Conservation (phyloP, 75 land plant species). For the Picea sitchensis region DNA sequence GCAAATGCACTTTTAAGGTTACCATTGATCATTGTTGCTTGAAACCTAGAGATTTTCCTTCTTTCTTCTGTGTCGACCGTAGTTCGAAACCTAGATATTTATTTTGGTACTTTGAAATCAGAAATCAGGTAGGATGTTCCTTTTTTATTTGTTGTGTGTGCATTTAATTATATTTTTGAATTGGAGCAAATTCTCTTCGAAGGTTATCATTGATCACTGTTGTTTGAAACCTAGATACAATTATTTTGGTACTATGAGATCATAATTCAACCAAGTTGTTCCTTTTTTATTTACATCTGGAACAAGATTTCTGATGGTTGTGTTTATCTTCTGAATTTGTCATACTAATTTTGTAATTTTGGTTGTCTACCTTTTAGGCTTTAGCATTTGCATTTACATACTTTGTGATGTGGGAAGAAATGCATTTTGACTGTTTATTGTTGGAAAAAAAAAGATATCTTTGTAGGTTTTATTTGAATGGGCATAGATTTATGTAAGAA, state of each 20-base stretch:
- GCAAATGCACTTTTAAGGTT: not conserved
- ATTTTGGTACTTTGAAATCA: not conserved
- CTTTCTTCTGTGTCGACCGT: too few species aligned
- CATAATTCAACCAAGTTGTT: not conserved
- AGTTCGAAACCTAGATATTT: not conserved
- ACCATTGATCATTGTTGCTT: not conserved
- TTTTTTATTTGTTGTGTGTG: not conserved
- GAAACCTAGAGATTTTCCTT: not conserved
- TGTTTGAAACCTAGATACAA: not conserved
- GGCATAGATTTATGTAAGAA: not conserved
- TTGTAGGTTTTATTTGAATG: not conserved
- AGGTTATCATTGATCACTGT: not conserved
- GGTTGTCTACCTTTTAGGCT: not conserved
- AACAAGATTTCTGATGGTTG: not conserved
- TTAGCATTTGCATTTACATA: not conserved
- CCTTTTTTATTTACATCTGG: not conserved
- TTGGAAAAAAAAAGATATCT: not conserved
- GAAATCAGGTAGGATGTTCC: not conserved
- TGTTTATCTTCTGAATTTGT: not conserved
- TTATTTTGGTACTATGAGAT: not conserved
- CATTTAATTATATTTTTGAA: not conserved
- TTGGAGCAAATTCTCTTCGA: not conserved
- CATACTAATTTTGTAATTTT: not conserved
- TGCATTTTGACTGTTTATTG: not conserved
- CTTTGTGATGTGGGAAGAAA: not conserved